phyloP scores from a whole-genome alignment of 2,329 filamentous ascomycete species.

The Fusarium solani-melongenae region DNA sequence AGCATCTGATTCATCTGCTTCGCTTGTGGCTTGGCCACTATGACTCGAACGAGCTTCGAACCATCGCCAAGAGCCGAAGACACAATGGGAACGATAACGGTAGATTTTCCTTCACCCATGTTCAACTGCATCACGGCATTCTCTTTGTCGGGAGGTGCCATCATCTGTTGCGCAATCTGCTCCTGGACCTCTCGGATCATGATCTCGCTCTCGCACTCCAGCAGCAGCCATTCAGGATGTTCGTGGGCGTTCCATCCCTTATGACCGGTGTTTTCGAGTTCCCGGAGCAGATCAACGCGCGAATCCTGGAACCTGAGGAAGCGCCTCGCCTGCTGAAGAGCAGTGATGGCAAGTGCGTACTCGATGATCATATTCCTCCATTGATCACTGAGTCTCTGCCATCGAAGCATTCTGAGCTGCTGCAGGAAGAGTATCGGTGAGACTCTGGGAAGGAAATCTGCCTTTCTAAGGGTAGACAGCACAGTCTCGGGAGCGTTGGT shows the following conservation, averaged over 20 bases:
- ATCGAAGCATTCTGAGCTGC: constrained; percentile 43
- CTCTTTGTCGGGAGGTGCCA: constrained; percentile 45
- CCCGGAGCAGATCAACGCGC: constrained; percentile 50
- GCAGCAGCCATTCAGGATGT: constrained; percentile 69
- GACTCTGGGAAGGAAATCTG: constrained; percentile 41
- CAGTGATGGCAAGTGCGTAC: constrained; percentile 55
- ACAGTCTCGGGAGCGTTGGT: background rate
- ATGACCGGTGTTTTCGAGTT: constrained; percentile 64
- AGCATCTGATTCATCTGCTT: constrained; percentile 64
- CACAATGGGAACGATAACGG: constrained; percentile 75
- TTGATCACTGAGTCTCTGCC: constrained; percentile 39
- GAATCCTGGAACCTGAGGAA: constrained; percentile 46
- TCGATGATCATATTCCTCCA: constrained; percentile 52
- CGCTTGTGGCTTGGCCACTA: constrained; percentile 71
- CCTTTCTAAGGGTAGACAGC: background rate
- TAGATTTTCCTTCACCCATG: constrained; percentile 79
- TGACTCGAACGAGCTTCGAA: constrained; percentile 62
- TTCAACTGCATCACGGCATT: constrained; percentile 74
- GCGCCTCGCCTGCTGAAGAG: constrained; percentile 56
- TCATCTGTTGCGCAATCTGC: constrained; percentile 68
- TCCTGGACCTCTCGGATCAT: constrained; percentile 70
- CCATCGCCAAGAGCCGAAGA: constrained; percentile 64
- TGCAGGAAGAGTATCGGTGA: constrained; percentile 50
- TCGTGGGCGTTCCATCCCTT: constrained; percentile 63
- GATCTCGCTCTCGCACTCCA: constrained; percentile 73